Base-by-base conservation (phyloP, 1,284 basidiomycete genomes). In the Apiotrichum porosum region DNA sequence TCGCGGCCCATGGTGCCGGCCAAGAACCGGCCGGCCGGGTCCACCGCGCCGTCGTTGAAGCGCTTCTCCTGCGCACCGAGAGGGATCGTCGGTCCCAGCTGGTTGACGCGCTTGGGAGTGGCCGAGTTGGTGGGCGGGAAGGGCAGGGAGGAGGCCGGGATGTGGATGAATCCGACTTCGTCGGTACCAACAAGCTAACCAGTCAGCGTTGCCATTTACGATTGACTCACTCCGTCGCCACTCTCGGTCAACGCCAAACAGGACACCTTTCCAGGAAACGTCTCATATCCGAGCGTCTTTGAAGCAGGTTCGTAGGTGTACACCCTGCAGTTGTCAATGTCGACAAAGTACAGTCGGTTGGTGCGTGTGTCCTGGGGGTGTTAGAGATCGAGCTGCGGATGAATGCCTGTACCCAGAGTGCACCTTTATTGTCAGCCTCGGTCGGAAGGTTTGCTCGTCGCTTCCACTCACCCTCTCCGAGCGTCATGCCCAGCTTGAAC, bases 41-140 rank as follows among this genome's bases (percentile, higher is more conserved):
- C 60, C 8, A 47, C 46, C 1, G 57, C 50, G 9, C 57, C 57
- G 8, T 62, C 60, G 33, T 62, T 62, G 40, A 62, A 51, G 2
- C 58, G 48, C 18, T 45, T 50, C 41, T 54, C 54, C 18, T 10
- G 12, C 1, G 33, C 44, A 24, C 23, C 28, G 6, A 49, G 39
- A 12, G 40, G 18, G 32, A 33, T 26, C 15, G 21, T 9, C 14
- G 42, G 6, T 4, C 26, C 15, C 10, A 49, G 19, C 15, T 42
- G 34, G 37, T 48, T 34, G 35, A 44, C 6, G 15, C 34, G 26
- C 34, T 47, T 26, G 21, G 28, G 36, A 1, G 26, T 10, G 9
- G 30, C 14, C 9, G 40, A 37, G 14, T 21, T 14, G 14, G 45
- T 49, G 1, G 52, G 49, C 3, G 56, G 57, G 30, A 56, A 55